A percentile compares a stretch with the other conserved stretches of the same genome.
These are phyloP conservation scores for Nicotiana paniculata DNA, from an alignment of 257 asterid species.

Conservation along the genomic window DNA sequence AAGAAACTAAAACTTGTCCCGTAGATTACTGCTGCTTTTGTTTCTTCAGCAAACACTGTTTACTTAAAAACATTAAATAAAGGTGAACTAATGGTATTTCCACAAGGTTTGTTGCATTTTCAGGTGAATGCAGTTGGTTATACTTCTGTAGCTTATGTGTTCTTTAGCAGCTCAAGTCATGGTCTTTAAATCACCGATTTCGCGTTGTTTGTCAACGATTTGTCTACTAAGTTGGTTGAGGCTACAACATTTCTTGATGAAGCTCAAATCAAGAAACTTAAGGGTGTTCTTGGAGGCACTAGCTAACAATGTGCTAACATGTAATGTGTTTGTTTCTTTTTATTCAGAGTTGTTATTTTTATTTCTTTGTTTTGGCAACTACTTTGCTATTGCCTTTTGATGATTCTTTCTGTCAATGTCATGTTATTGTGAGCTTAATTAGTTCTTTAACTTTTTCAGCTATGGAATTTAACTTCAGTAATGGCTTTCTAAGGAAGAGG, in stretches of 20 bases:
- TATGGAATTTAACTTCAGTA: neutral
- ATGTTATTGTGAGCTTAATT: neutral
- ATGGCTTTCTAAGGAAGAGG: neutral
- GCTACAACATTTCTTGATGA: constrained; percentile 56
- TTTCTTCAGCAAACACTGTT: constrained; percentile 45
- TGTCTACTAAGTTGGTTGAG: constrained; percentile 61
- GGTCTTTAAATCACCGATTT: constrained; percentile 66
- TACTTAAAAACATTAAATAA: constrained; percentile 45
- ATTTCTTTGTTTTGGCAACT: neutral
- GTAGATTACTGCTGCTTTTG: constrained; percentile 51
- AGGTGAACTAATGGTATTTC: constrained; percentile 73
- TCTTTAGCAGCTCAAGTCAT: constrained; percentile 53
- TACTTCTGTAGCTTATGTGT: constrained; percentile 42
- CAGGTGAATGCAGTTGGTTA: constrained; percentile 54
- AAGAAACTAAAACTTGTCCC: too few species aligned
- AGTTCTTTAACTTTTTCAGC: neutral
- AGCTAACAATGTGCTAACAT: constrained; percentile 1
- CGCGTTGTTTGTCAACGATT: constrained; percentile 65
- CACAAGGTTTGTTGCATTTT: constrained; percentile 70
- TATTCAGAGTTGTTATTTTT: neutral
- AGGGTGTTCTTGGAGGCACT: constrained; percentile 77
- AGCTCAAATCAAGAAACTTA: constrained; percentile 76
- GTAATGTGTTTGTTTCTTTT: neutral
- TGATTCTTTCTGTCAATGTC: neutral
- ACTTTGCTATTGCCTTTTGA: neutral